Conservation (phyloP, 495 filamentous ascomycete species). For the Penicillium argentinense region DNA sequence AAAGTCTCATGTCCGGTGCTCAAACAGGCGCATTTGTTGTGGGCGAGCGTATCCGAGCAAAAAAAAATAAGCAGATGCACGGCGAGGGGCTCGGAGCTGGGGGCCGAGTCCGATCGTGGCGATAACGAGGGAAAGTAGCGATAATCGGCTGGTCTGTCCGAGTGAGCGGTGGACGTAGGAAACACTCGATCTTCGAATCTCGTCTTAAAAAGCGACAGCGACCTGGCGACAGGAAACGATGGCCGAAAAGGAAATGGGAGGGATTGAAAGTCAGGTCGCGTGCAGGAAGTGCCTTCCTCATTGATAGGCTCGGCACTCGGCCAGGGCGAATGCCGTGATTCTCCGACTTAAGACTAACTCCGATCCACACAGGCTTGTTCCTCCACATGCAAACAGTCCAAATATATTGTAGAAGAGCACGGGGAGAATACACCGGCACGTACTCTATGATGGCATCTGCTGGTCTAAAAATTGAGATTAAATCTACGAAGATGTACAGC, state of each 20-base stretch:
- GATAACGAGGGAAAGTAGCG: conserved; percentile 17
- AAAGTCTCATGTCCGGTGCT: conserved; percentile 19
- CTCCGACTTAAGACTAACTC: conserved; percentile 7
- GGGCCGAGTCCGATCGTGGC: conserved; percentile 12
- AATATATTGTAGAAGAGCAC: no score
- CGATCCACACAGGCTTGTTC: neutral
- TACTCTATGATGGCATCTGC: no score
- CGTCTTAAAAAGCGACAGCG: no score
- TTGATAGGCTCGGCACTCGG: conserved; percentile 14
- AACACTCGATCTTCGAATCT: no score
- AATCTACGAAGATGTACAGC: no score
- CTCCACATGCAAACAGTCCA: no score
- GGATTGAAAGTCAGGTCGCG: conserved; percentile 10
- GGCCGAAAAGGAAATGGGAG: no score
- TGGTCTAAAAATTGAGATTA: no score
- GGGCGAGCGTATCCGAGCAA: neutral
- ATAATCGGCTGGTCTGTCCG: conserved; percentile 10
- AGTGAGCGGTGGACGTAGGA: no score
- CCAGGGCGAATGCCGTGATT: conserved; percentile 6
- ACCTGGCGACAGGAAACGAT: no score
- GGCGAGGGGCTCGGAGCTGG: neutral
- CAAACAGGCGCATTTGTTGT: conserved; percentile 6
- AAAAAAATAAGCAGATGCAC: neutral
- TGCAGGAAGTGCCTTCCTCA: no score
- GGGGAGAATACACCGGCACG: no score